A percentile compares a stretch with the other conserved stretches of the same genome.
Evolutionary conservation across 805 yeast species (phyloP).

Genomic region (Ogataea degrootiae): DNA sequence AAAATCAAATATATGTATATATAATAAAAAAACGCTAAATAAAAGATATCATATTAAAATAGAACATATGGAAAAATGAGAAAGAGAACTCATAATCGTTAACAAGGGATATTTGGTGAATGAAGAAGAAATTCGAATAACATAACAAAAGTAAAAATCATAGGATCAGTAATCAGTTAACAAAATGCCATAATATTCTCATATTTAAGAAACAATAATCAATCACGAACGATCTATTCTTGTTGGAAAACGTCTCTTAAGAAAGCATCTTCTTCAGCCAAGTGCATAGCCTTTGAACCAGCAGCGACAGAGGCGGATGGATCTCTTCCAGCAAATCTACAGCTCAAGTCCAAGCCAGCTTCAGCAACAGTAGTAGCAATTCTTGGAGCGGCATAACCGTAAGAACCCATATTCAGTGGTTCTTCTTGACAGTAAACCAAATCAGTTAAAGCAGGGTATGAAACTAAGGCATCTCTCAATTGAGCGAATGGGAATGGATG

Average conservation of each 20-base stretch:
- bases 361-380: constrained; percentile 69
- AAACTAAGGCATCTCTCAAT: constrained; percentile 74
- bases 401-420: constrained; percentile 95
- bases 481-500: constrained; percentile 99
- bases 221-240: neutral
- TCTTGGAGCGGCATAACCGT: constrained; percentile 80
- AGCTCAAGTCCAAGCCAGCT: constrained; percentile 52
- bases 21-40: neutral
- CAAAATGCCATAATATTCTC: neutral
- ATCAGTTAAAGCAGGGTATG: constrained; percentile 80
- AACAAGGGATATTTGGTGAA: neutral
- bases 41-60: neutral
- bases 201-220: neutral
- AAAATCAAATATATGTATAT: neutral
- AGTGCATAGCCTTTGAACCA: constrained; percentile 86
- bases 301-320: constrained; percentile 99
- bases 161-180: neutral
- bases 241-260: constrained; percentile 64
- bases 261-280: constrained; percentile 84
- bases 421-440: constrained; percentile 98
- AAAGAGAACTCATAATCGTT: neutral
- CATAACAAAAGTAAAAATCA: neutral
- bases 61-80: neutral
- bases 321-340: constrained; percentile 95
- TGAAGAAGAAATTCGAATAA: neutral